Evolutionary conservation across 2,329 filamentous ascomycete genomes (phyloP), one percentile per base, ranked within the genome.

Genomic region (Chrysoporthe cubensis): DNA sequence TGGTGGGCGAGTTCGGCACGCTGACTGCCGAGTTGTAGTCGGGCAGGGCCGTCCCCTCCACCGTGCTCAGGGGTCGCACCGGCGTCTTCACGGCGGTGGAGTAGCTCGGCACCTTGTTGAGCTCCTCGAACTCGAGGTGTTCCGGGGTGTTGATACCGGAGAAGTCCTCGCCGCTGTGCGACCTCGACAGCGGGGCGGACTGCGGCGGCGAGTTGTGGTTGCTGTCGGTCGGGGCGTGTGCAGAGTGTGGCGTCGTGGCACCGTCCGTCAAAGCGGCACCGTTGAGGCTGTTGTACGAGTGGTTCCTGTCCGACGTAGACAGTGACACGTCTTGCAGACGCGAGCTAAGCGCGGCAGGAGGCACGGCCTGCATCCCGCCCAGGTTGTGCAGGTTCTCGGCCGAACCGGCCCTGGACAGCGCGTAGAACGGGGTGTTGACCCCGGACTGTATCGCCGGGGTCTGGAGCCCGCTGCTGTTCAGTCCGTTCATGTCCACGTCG

Each of bases 341-440:
- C 79, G 78, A 90, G 79, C 78, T 92, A 72, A 87, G 85, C 68
- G 80, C 84, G 43, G 84, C 85, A n/a, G 85, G 86, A 16, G 80
- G 78, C 26, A 84, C 78, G 8, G 77, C 78, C 46, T 82, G 73
- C 67, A 80, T 80, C 66, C 82, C 80, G 60, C 86, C 81, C 75
- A 88, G 80, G 4, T 84, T 87, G 60, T 87, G 83, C 34, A 98
- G 82, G 75, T 97, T 95, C 74, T 98, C 96, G 11, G 85, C 82
- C 0, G 95, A 98, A 6, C 91, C 90, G 59, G 90, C 87, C 66
- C 93, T 89, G 65, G 92, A 90, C 62, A 88, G 87, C 8, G 83
- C 85, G 73, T 89, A 89, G 73, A 93, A 90, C 0, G 96, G 96
- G 46, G 93, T 97, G 76, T 87, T 93, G 67, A 93, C 85, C n/a